Evolutionary conservation across 1,284 basidiomycete species (phyloP).

Genomic region (Boletus smithii): DNA sequence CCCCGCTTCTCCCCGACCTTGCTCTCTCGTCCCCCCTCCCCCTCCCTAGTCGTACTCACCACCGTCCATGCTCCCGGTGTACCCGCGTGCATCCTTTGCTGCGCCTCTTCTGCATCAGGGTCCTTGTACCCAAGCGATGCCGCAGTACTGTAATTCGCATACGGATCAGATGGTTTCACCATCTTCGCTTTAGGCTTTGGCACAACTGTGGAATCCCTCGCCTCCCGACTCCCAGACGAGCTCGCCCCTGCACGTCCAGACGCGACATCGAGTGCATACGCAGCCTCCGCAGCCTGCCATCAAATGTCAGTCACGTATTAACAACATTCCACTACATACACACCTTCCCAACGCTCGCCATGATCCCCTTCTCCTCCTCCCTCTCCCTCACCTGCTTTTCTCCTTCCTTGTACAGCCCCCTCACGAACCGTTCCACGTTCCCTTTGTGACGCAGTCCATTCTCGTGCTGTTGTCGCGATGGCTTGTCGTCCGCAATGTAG

Average conservation of each 20-base stretch:
- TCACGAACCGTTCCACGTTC: conserved; percentile 88
- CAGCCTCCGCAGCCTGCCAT: conserved; percentile 65
- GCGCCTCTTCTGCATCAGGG: conserved; percentile 66
- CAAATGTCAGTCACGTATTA: conserved; percentile 1
- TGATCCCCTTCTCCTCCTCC: conserved; percentile 83
- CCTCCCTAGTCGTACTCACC: conserved; percentile 21
- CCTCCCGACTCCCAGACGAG: conserved; percentile 5
- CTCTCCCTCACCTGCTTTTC: conserved; percentile 84
- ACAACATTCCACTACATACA: neutral
- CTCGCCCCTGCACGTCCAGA: conserved; percentile 56
- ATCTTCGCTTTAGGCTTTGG: conserved; percentile 39
- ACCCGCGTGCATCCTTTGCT: conserved; percentile 61
- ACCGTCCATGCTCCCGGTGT: conserved; percentile 85
- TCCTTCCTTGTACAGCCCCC: conserved; percentile 90
- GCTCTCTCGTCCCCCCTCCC: neutral
- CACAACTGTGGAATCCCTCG: conserved; percentile 36
- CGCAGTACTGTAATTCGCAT: conserved; percentile 84
- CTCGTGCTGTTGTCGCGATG: conserved; percentile 91
- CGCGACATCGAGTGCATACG: conserved; percentile 70
- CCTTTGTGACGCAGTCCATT: conserved; percentile 92
- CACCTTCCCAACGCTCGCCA: conserved; percentile 83
- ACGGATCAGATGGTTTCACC: conserved; percentile 64
- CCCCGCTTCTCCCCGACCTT: neutral
- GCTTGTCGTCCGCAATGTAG: conserved; percentile 90
- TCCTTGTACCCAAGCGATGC: conserved; percentile 77